Percentiles rank a stretch among this genome's conserved stretches.
Evolutionary conservation across 2,329 filamentous ascomycete species (phyloP).

Genomic region (Thelonectria blattea): DNA sequence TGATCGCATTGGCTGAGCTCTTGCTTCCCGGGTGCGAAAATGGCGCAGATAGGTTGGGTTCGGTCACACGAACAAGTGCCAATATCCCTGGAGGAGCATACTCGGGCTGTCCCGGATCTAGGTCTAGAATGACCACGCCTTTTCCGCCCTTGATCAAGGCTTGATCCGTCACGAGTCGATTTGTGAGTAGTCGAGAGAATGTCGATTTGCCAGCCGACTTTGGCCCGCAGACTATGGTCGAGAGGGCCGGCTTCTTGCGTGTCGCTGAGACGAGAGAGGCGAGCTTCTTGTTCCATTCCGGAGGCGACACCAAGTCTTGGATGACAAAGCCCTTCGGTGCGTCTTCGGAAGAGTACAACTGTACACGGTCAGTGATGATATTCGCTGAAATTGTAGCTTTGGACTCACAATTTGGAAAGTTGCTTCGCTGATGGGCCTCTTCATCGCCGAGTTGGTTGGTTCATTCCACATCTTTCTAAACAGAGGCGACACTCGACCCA

Average conservation of each 20-base stretch:
- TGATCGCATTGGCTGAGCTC: slow-evolving; percentile 44
- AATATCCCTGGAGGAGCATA: slow-evolving; percentile 73
- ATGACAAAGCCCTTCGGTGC: slow-evolving; percentile 55
- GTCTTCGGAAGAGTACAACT: slow-evolving; percentile 63
- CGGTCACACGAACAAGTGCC: slow-evolving; percentile 66
- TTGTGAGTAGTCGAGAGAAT: slow-evolving; percentile 70
- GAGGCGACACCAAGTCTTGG: slow-evolving; percentile 61
- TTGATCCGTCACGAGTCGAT: slow-evolving; percentile 64
- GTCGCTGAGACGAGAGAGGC: slow-evolving; percentile 48
- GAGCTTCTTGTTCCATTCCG: slow-evolving; percentile 67
- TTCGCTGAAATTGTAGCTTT: background rate
- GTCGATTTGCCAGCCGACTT: slow-evolving; percentile 80
- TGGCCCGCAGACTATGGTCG: slow-evolving; percentile 69
- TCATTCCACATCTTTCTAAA: slow-evolving; percentile 73
- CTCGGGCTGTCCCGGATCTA: slow-evolving; percentile 80
- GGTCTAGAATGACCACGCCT: slow-evolving; percentile 68
- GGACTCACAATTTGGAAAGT: slow-evolving; percentile 58
- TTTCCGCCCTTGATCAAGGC: slow-evolving; percentile 17
- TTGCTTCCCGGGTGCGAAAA: slow-evolving; percentile 64
- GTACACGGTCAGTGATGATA: slow-evolving; percentile 27
- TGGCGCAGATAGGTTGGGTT: slow-evolving; percentile 68
- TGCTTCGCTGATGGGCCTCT: slow-evolving; percentile 25
- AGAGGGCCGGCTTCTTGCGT: slow-evolving; percentile 44
- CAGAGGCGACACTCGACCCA: slow-evolving; percentile 68
- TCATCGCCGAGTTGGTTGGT: slow-evolving; percentile 29